Evolutionary conservation across 2,329 filamentous ascomycete genomes (phyloP), one percentile per base, ranked within the genome.

Genomic region (Emmonsiellopsis sp.): DNA sequence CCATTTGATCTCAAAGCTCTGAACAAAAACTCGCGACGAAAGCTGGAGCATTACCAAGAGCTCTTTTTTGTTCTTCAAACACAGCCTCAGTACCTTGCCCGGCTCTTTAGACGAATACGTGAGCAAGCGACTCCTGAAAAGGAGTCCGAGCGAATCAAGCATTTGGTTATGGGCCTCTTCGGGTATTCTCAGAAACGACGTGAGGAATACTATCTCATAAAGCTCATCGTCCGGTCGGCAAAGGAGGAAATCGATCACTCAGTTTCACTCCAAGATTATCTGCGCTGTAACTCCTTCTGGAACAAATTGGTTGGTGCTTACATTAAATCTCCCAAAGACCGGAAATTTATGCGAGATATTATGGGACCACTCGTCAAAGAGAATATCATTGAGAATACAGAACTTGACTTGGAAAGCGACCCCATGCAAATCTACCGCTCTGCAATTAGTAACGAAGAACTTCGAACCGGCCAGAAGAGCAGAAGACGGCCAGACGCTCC

Each of bases 41-140:
- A 97, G 77, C 80, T 98, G 1, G 92, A 96, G 62, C 88, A 89
- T 27, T 98, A 98, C 67, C 94, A 98, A 69, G 90, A 97, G 65
- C 81, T 98, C 11, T 98, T 98, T 74, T 97, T 98, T 76, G 86
- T 91, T 56, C 81, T 98, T 3, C 93, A 98, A 67, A 98, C 93
- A 0, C 94, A 98, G 63, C 88, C 93, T 3, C 88, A 95, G 58
- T 98, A 98, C 64, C 81, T 98, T 42, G 88, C 91, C 32, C 82
- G 91, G 10, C 78, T 97, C 1, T 96, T 97, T 77, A 85, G 84
- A 67, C 82, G 86, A 43, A 74, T 97, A 33, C 84, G 90, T 33
- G 88, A 95, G 69, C 81, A 88, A 61, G 88, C 87, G 42, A 88
- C 87, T 1, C 77, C 89, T 0, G 93, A 98, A 63, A 94, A 93